Evolutionary conservation across 139 green algal species (phyloP).

Genomic region (Pedinophyceae sp.): DNA sequence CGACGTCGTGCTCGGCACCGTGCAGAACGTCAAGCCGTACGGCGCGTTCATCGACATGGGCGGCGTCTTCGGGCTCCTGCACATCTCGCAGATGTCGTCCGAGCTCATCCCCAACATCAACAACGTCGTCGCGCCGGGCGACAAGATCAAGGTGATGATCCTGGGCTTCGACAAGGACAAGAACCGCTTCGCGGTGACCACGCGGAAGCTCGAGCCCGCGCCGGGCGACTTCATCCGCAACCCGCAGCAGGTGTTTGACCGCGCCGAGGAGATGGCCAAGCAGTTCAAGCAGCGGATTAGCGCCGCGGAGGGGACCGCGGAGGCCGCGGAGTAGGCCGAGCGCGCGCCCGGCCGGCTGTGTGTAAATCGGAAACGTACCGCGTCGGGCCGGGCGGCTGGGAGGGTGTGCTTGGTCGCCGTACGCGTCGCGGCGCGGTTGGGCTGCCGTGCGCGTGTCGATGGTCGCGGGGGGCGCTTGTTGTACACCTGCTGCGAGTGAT

Average conservation of each 20-base stretch:
- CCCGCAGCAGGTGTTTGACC: constrained; percentile 80
- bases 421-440: too few relatives aligned
- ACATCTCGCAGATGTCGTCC: constrained; percentile 92
- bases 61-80: constrained; percentile 80
- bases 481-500: too few relatives aligned
- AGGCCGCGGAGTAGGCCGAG: constrained; percentile 19
- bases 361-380: too few relatives aligned
- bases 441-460: too few relatives aligned
- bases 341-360: too few relatives aligned
- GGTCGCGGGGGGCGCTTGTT: too few relatives aligned
- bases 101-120: constrained; percentile 81
- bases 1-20: constrained; percentile 78
- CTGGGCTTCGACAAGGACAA: constrained; percentile 75
- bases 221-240: constrained; percentile 90
- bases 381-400: too few relatives aligned
- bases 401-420: too few relatives aligned
- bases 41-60: constrained; percentile 94
- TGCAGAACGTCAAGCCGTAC: constrained; percentile 83
- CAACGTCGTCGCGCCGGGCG: constrained; percentile 65
- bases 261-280: constrained; percentile 87
- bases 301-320: constrained; percentile 19
- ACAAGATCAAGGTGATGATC: constrained; percentile 96
- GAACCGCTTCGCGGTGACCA: constrained; percentile 76
- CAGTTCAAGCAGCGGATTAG: constrained; percentile 43
- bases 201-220: constrained; percentile 93